Base-by-base conservation (phyloP, 106 monocot species). In the Cymbidium sinense region DNA sequence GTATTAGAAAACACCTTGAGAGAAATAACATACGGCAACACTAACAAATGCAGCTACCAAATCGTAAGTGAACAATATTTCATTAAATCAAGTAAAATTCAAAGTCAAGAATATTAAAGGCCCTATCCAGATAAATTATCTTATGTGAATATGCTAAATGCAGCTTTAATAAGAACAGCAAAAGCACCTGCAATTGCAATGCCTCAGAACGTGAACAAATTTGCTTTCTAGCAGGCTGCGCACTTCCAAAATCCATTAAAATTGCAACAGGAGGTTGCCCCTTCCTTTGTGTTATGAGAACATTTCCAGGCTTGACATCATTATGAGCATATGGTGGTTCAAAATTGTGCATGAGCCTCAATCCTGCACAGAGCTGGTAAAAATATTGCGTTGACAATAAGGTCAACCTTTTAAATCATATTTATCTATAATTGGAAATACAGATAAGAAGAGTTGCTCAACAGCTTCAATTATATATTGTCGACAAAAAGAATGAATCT, bases 281-380 rank as follows among this genome's bases (percentile, higher is more conserved):
- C 78, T 91, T 92, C 70, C 76, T 85, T 28, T 89, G 87, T 25
- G 95, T 89, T 52, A 99, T 79, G 74, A 99, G 87, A 64, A 99
- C 87, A 85, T 99, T 99, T 69, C 99, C 99, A 84, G 99, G 92
- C 79, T 91, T 93, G 19, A 99, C 90, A 84, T 99, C 95, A 82
- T 95, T 99, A 85, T 95, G 99, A 70, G 99, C 92, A 85, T 99
- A 95, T 70, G 99, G 92, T 64, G 99, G 99, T 83, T 95, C 93
- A 87, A 87, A 91, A 83, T 76, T 87, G 70, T 99, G 99, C 99
- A 99, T 99, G 62, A 95, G 90, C 78, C 95, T 89, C 51, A 99
- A 80, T 79, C 95, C 99, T 85, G 81, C 92, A 89, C 99, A 99
- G 78, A 99, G 83, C 99, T 99, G 89, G 83, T 25, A 82, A 65